Base-by-base conservation (phyloP, 163 green algal genomes). In the Scenedesmus sp. region DNA sequence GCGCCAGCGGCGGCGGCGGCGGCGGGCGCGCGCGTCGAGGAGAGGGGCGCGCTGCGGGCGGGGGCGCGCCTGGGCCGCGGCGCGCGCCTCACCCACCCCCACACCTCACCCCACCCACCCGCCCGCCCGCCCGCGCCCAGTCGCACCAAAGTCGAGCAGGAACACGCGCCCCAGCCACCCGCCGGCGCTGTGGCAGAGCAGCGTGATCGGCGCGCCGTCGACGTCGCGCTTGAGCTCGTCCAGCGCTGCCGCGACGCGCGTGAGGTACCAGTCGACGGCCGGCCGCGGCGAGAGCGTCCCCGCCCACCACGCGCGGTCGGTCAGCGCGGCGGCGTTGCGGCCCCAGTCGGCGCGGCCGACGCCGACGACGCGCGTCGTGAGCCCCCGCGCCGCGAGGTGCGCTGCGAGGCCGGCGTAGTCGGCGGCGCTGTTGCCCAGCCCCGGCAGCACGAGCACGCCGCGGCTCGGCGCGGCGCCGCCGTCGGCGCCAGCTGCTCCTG, bases 261-360 rank as follows among this genome's bases (percentile, higher is more conserved):
- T 54, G 64, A 98, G 80, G 72, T 98, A 99, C 94, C 95, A 98
- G 85, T 98, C 87, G 2, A 98, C 94, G 10, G 92, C 92, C n/a
- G 92, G 95, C 14, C 95, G 80, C 18, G 95, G 95, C 65, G 92
- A 87, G 6, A 99, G 86, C 0, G 87, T 96, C 10, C 95, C 95
- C 29, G 70, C 82, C 95, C 95, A 99, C 88, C 97, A 98, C 50
- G 91, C 91, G 5, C 48, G n/a, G 63, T 97, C 89, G 20, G 88
- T 77, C 0, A 98, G 76, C 0, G 95, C 95, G 1, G 85, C 84
- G 14, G 93, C 94, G 81, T 99, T 99, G 24, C 94, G 83, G 3
- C 89, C 83, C 92, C 92, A 87, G 57, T 87, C 78, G 42, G 71
- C 24, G 20, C 82, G 69, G 2, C 42, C 58, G 7, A 82, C 42